A percentile compares a stretch with the other conserved stretches of the same genome.
phyloP scores from a whole-genome alignment of 345 rosid species.

The Acer saccharum region DNA sequence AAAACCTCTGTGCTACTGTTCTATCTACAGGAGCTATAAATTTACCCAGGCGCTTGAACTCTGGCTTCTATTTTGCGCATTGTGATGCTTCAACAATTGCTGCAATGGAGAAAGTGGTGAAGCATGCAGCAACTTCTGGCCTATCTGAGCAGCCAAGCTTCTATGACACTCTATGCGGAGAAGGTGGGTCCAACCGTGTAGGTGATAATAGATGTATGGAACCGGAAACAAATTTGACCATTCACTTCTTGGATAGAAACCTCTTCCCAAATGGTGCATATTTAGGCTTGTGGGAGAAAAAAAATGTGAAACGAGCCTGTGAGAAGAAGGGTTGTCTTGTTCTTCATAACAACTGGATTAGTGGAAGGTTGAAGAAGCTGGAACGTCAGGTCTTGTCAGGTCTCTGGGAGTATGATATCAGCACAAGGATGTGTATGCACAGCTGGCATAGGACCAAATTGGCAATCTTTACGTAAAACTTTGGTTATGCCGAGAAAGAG shows the following conservation, averaged over 20 bases:
- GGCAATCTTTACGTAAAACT: conserved; percentile 2
- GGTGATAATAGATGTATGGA: conserved; percentile 66
- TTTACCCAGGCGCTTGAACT: conserved; percentile 83
- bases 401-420: conserved; percentile 75
- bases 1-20: background rate
- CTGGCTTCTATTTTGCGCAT: conserved; percentile 83
- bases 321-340: conserved; percentile 58
- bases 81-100: conserved; percentile 61
- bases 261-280: conserved; percentile 94
- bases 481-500: conserved; percentile 30
- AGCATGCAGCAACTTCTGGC: conserved; percentile 75
- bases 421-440: conserved; percentile 70
- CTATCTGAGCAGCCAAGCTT: conserved; percentile 95
- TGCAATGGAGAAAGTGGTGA: conserved; percentile 87
- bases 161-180: conserved; percentile 87
- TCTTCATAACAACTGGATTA: conserved; percentile 85
- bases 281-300: conserved; percentile 63
- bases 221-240: conserved; percentile 64
- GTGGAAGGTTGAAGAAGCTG: conserved; percentile 83
- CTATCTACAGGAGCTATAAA: conserved; percentile 68
- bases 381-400: conserved; percentile 74
- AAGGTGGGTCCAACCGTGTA: conserved; percentile 60
- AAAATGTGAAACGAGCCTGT: conserved; percentile 61
- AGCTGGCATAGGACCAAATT: conserved; percentile 24
- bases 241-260: conserved; percentile 77